Evolutionary conservation across 768 basidiomycete species (phyloP).

Genomic region (Lentinula detonsa): DNA sequence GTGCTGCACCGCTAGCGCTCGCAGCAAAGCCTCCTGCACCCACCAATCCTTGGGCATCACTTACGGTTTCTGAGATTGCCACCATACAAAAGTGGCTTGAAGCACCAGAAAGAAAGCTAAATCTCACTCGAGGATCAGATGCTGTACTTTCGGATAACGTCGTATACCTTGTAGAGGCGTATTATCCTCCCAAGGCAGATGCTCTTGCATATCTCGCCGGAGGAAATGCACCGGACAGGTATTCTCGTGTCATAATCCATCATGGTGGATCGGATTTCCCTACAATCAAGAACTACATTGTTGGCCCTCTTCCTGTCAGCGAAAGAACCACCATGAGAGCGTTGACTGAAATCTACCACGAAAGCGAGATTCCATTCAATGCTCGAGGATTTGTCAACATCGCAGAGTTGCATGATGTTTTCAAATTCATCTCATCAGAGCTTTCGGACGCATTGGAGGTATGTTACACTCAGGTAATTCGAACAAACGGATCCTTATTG

Average conservation of each 20-base stretch:
- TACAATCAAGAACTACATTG: slow-evolving; percentile 46
- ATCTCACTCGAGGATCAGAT: slow-evolving; percentile 33
- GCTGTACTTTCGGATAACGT: slow-evolving; percentile 37
- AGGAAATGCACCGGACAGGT: slow-evolving; percentile 25
- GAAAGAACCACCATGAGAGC: slow-evolving; percentile 30
- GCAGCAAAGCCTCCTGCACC: slow-evolving; percentile 34
- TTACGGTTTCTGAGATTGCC: slow-evolving; percentile 37
- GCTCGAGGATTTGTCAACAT: slow-evolving; percentile 32
- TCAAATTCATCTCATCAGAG: slow-evolving; percentile 25
- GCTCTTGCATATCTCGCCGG: slow-evolving; percentile 39
- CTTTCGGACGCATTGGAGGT: slow-evolving; percentile 38
- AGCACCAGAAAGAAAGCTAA: slow-evolving; percentile 33
- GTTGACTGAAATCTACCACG: slow-evolving; percentile 47
- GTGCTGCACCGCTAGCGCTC: slow-evolving; percentile 22
- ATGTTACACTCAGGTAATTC: slow-evolving; percentile 4
- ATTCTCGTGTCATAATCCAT: slow-evolving; percentile 46
- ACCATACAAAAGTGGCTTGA: slow-evolving; percentile 41
- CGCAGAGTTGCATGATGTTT: slow-evolving; percentile 23
- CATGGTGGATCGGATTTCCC: slow-evolving; percentile 37
- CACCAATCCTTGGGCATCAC: slow-evolving; percentile 46
- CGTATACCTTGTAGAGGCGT: slow-evolving; percentile 44
- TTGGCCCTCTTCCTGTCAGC: slow-evolving; percentile 51
- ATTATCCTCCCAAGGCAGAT: slow-evolving; percentile 40
- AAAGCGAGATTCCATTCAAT: slow-evolving; percentile 47
- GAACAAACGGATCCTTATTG: neutral